Base-by-base conservation (phyloP, 2,329 filamentous ascomycete genomes). In the Parafenestella ontariensis region DNA sequence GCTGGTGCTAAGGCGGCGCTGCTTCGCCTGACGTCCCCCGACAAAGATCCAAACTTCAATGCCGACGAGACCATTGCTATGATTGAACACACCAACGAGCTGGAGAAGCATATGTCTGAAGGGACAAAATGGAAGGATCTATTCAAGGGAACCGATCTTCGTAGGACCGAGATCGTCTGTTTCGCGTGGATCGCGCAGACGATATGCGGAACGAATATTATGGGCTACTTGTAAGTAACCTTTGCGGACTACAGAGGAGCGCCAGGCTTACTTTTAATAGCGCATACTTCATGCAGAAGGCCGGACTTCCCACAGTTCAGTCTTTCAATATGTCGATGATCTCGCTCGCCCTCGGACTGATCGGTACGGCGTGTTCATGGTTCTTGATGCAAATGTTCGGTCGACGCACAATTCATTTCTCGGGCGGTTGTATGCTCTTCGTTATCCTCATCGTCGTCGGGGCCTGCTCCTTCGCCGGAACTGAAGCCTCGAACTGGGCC, bases 21-120 rank as follows among this genome's bases (percentile, higher is more conserved):
- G 18, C 77, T 88, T 43, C 85, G 88, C 3, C 78, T 91, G 21
- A 90, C 88, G 1, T 87, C 83, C 61, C 68, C 79, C 5, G 79
- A 85, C 56, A 79, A 79, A 40, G 86, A 91, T 56, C 86, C 85
- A 0, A 83, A 87, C 23, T 68, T 68, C 54, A 66, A 71, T 21
- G 58, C 63, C 8, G 69, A 71, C 42, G 65, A 70, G 8, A 95
- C 90, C 0, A 83, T 96, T 56, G 87, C 90, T 61, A 94, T 96
- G 90, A 96, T 96, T 86, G 85, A 91, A 3, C 90, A 95, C 69
- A 96, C 92, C 1, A 92, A 89, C 1, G 88, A 89, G 1, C 78
- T 96, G n/a, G 92, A 96, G 72, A 83, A 90, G 69, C 79, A 84
- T 72, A 88, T 91, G 50, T 53, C 55, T 26, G 79, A 80, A 13